Conservation (phyloP, 306 rosid species). For the Pachyrhizus erosus region DNA sequence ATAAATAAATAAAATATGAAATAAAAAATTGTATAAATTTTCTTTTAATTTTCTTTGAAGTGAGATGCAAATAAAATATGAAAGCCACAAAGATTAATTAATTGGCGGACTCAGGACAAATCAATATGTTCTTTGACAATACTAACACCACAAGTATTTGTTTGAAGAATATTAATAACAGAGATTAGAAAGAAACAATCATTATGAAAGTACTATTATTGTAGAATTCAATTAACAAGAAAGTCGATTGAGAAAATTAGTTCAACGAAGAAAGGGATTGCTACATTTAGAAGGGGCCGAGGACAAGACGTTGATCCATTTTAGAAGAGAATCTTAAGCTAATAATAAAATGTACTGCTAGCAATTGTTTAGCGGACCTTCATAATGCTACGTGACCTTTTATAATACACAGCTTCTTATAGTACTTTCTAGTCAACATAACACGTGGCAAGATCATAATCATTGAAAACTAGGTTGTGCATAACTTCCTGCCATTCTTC, state of each 20-base stretch:
- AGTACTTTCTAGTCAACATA: neutral
- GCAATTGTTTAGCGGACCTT: neutral
- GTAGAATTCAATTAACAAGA: constrained; percentile 28
- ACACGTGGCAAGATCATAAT: neutral
- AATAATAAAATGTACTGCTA: neutral
- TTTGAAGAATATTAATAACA: neutral
- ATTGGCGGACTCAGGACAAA: constrained; percentile 3
- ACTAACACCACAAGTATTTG: neutral
- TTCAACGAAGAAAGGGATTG: neutral
- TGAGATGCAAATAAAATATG: neutral
- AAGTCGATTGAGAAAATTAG: constrained; percentile 36
- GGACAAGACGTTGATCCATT: constrained; percentile 29
- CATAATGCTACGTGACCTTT: neutral
- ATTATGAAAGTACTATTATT: neutral
- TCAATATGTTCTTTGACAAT: constrained; percentile 2
- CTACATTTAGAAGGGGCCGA: constrained; percentile 29
- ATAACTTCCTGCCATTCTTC: neutral
- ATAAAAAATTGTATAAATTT: neutral
- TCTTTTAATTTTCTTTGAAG: neutral
- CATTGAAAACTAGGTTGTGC: neutral
- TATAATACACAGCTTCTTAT: neutral
- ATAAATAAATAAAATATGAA: too few relatives aligned
- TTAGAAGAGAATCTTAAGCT: neutral
- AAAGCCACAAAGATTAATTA: neutral
- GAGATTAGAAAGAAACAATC: constrained; percentile 12